Base-by-base conservation (phyloP, 2,329 filamentous ascomycete genomes). In the Westerdykella ornata region DNA sequence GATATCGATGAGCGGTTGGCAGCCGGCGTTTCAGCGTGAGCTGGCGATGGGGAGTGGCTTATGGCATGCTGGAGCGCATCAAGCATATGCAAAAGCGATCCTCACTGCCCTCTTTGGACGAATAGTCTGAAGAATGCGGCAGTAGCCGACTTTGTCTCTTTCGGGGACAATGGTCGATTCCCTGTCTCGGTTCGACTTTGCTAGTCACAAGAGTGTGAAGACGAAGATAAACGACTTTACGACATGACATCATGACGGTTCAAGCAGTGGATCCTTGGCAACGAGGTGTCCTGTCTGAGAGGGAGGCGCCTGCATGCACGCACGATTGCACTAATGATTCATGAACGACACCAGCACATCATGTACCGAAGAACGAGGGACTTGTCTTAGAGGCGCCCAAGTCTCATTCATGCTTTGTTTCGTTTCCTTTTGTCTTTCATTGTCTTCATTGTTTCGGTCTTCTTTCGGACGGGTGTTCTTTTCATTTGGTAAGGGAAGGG, bases 1-100 rank as follows among this genome's bases (percentile, higher is more conserved):
- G 67, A 29, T 68, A 67, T 42, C 54, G 60, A 48, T 67, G 60
- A 53, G 45, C 31, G 42, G n/a, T n/a, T n/a, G n/a, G n/a, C 22
- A 26, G 12, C 2, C 20, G 9, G 22, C 22, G n/a, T n/a, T 26
- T 26, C 8, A 26, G 22, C 8, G 22, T 9, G 22, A 26, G 20
- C 20, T 5, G 22, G 12, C 7, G 22, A 26, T 7, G 7, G 20
- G 20, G 20, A 5, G 8, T 11, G 22, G 22, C 2, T 26, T 26
- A 26, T 9, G 8, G 12, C 14, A 33, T 33, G n/a, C 30, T 15
- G 30, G 16, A 15, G 30, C 16, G 8, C 30, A 4, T 17, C 30
- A 5, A 2, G 14, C n/a, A 33, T 7, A 11, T 7, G 30, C n/a
- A 8, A 9, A 8, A 33, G 30, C 8, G 5, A 33, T 33, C 4